phyloP scores from a whole-genome alignment of 2,329 filamentous ascomycete species.

The Xylariaceae sp. region DNA sequence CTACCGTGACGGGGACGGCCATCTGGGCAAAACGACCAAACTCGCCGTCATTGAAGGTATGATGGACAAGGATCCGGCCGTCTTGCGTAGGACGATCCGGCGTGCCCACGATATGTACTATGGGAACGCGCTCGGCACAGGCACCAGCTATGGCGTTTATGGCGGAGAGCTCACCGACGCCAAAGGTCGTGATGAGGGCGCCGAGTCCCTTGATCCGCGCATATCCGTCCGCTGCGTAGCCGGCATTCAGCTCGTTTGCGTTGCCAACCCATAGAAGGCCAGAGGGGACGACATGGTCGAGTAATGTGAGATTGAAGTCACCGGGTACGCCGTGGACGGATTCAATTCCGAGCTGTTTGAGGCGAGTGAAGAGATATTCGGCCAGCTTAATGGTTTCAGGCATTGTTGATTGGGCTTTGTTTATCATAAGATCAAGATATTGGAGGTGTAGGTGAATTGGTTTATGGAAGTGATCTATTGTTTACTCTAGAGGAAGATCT shows the following conservation, averaged over 20 bases:
- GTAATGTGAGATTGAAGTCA: conserved; percentile 37
- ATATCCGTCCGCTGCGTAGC: conserved; percentile 55
- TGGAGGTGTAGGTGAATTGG: too few relatives aligned
- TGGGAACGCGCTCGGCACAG: conserved; percentile 50
- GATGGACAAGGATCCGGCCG: conserved; percentile 42
- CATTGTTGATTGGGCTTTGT: conserved; percentile 6
- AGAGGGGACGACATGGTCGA: conserved; percentile 36
- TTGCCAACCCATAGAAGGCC: conserved; percentile 45
- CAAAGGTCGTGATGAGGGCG: conserved; percentile 53
- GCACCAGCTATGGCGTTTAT: conserved; percentile 56
- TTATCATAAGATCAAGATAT: background rate
- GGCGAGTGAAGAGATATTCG: conserved; percentile 36
- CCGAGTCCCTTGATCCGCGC: conserved; percentile 47
- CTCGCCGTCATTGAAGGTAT: conserved; percentile 52
- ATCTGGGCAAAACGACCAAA: conserved; percentile 48
- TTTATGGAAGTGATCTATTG: too few relatives aligned
- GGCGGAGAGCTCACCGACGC: conserved; percentile 53
- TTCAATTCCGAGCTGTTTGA: conserved; percentile 39
- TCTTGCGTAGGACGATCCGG: conserved; percentile 42
- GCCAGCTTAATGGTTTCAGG: conserved; percentile 26
- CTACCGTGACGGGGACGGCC: conserved; percentile 44
- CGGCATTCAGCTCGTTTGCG: conserved; percentile 54
- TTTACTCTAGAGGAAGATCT: too few relatives aligned
- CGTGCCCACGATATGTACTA: conserved; percentile 55
- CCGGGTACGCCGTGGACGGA: conserved; percentile 45